phyloP scores from a whole-genome alignment of 495 filamentous ascomycete genomes.

The Penicillium flavigenum region DNA sequence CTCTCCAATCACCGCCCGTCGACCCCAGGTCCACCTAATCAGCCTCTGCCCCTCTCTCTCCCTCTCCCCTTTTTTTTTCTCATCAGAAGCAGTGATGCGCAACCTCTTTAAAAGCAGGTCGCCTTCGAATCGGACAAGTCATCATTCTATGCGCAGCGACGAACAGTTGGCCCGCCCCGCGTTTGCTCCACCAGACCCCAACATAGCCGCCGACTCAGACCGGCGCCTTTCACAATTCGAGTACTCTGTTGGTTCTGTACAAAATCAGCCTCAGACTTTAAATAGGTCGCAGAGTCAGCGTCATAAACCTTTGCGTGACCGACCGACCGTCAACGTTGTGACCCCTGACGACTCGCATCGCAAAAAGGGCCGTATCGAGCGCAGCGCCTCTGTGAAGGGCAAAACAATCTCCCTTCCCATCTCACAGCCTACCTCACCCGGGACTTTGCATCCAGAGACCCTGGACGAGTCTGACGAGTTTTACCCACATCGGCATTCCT shows the following conservation, averaged over 20 bases:
- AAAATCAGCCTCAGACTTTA: slow-evolving; percentile 14
- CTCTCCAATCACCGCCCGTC: slow-evolving; percentile 4
- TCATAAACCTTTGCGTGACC: slow-evolving; percentile 24
- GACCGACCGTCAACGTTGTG: slow-evolving; percentile 25
- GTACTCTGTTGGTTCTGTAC: not conserved
- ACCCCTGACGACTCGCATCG: slow-evolving; percentile 21
- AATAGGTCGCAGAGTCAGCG: slow-evolving; percentile 36
- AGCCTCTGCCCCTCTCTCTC: slow-evolving; percentile 5
- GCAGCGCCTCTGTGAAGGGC: slow-evolving; percentile 25
- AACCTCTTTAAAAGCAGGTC: slow-evolving; percentile 35
- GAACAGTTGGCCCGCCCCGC: slow-evolving; percentile 34
- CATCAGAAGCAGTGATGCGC: slow-evolving; percentile 24
- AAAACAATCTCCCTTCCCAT: slow-evolving; percentile 23
- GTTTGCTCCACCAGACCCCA: slow-evolving; percentile 25
- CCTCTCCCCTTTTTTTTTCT: slow-evolving; percentile 5
- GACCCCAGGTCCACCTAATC: slow-evolving; percentile 9
- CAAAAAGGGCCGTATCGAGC: slow-evolving; percentile 23
- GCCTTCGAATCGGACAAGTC: slow-evolving; percentile 24
- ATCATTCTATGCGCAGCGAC: slow-evolving; percentile 32
- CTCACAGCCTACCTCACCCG: slow-evolving; percentile 30
- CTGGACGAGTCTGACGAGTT: slow-evolving; percentile 31
- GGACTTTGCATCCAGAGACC: slow-evolving; percentile 12
- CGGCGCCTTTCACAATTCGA: slow-evolving; percentile 18
- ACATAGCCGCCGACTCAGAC: slow-evolving; percentile 22
- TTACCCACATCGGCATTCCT: slow-evolving; percentile 9